These are phyloP conservation scores for Mycena floridula DNA, from an alignment of 768 basidiomycete species.

Conservation along the genomic window DNA sequence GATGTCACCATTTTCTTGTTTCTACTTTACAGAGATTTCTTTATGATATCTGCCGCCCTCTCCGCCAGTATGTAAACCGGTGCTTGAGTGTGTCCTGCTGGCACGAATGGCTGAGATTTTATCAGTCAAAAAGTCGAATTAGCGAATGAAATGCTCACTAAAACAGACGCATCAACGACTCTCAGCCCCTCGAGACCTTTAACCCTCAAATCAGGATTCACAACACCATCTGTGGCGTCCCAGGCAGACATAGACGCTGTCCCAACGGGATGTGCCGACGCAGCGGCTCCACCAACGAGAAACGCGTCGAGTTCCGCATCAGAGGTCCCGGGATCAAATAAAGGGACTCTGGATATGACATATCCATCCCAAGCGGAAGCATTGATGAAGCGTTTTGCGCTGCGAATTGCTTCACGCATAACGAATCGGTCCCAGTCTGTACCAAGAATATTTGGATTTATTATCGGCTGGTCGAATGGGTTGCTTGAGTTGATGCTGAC, in stretches of 20 bases:
- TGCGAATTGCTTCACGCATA: slow-evolving; percentile 12
- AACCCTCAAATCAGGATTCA: slow-evolving; percentile 1
- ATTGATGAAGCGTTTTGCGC: slow-evolving; percentile 7
- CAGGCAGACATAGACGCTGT: not conserved
- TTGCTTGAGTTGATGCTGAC: slow-evolving; percentile 25
- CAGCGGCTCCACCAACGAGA: slow-evolving; percentile 3
- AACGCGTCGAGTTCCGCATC: slow-evolving; percentile 14
- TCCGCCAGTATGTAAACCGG: slow-evolving; percentile 8
- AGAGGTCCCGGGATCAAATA: not conserved
- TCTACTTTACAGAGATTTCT: no score
- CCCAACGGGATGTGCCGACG: slow-evolving; percentile 2
- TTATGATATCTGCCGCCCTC: not conserved
- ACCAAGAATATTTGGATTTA: slow-evolving; percentile 35
- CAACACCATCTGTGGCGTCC: not conserved
- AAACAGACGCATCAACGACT: slow-evolving; percentile 22
- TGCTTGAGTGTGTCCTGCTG: slow-evolving; percentile 8
- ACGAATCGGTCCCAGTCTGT: slow-evolving; percentile 7
- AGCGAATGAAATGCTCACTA: slow-evolving; percentile 3
- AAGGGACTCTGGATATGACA: slow-evolving; percentile 1
- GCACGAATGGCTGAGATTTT: slow-evolving; percentile 7
- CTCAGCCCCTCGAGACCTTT: not conserved
- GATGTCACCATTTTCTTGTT: no score
- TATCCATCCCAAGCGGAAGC: slow-evolving; percentile 11
- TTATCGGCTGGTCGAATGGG: slow-evolving; percentile 30
- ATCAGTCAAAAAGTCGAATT: slow-evolving; percentile 15